Base-by-base conservation (phyloP, 305 asterid genomes). In the Fraxinus dipetala region DNA sequence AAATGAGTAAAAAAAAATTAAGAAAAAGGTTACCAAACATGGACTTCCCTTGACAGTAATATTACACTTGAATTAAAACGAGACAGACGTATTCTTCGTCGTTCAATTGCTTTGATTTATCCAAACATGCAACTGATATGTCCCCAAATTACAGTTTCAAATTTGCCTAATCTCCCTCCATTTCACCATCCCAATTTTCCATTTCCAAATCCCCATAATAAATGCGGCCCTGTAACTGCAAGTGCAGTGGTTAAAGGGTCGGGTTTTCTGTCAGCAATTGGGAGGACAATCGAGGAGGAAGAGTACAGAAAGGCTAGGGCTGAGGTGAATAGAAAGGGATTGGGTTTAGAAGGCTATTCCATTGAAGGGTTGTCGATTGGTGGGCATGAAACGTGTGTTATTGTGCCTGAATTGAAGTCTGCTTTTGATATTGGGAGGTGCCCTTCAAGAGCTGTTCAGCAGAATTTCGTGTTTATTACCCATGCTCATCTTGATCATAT, bases 401-500 rank as follows among this genome's bases (percentile, higher is more conserved):
- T 96, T 77, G 94, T 94, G 81, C 98, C 98, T 14, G 94, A 94
- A 82, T 87, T 96, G 80, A 96, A 94, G 88, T 80, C 85, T 24
- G 98, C 97, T 78, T 96, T 94, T 83, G 99, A 96, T 75, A 94
- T 96, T 79, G 99, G 99, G 90, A 88, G 96, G 90, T 94, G 98
- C 79, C 98, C 98, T 70, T 76, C 97, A 1, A 90, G 87, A 84
- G 98, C 99, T 63, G 93, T 96, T 79, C 93, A 89, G 74, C 97
- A 94, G 89, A 96, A 93, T 84, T 94, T 94, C 84, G 87, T 93
- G 83, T 96, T 96, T 90, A 93, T 96, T 80, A 96, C 98, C 34
- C 99, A 96, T 80, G 98, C 97, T 69, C 99, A 96, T 88, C 98
- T 96, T 61, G 98, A 96, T 86, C 99, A 96, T 89, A 94, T 96